Evolutionary conservation across 1,284 basidiomycete genomes (phyloP).

Genomic region (Austroboletus niveus): DNA sequence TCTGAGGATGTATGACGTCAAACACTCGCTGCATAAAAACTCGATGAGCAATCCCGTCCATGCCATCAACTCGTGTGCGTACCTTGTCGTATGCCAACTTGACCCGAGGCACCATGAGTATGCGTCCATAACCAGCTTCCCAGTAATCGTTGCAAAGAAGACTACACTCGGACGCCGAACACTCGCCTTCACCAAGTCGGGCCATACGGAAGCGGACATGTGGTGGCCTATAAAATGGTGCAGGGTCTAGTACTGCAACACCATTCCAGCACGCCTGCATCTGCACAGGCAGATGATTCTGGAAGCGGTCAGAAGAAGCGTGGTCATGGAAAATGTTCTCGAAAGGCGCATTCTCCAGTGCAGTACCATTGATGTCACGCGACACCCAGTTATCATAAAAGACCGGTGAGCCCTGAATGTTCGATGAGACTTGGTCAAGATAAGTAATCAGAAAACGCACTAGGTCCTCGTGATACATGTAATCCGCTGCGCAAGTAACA

Average conservation of each 20-base stretch:
- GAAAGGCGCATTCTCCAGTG: conserved; percentile 94
- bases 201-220: conserved; percentile 95
- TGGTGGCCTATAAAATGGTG: conserved; percentile 86
- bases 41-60: conserved; percentile 4
- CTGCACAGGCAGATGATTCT: conserved; percentile 87
- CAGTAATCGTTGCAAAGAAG: conserved; percentile 96
- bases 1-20: conserved; percentile 86
- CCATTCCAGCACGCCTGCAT: conserved; percentile 98
- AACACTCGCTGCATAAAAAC: conserved; percentile 68
- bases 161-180: conserved; percentile 90
- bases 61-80: conserved; percentile 24
- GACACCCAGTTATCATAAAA: conserved; percentile 99
- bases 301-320: conserved; percentile 76
- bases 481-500: conserved; percentile 94
- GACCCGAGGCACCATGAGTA: conserved; percentile 94
- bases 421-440: too few relatives aligned
- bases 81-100: conserved; percentile 93
- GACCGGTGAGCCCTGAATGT: conserved; percentile 60
- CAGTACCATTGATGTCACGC: conserved; percentile 94
- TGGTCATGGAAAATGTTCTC: conserved; percentile 88
- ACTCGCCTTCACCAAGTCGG: conserved; percentile 76
- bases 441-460: conserved; percentile 39
- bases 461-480: conserved; percentile 96
- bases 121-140: conserved; percentile 89
- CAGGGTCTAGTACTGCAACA: conserved; percentile 89